A percentile compares a stretch with the other conserved stretches of the same genome.
phyloP scores from a whole-genome alignment of 768 basidiomycete genomes.

The Pulveroboletus sp. region DNA sequence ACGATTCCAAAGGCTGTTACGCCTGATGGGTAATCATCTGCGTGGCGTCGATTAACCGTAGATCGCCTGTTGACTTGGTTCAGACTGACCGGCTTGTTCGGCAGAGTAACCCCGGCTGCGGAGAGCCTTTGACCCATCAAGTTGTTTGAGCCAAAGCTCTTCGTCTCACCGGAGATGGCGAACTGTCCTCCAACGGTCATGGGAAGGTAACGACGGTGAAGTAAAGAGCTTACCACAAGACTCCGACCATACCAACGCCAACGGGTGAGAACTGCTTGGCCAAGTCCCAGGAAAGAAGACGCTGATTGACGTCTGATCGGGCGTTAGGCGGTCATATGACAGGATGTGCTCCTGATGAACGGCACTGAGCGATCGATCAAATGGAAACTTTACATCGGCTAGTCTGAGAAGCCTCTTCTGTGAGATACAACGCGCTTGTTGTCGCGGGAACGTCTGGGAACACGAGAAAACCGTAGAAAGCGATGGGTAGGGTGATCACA shows the following conservation, averaged over 20 bases:
- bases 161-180: slow-evolving; percentile 60
- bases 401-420: slow-evolving; percentile 41
- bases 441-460: slow-evolving; percentile 70
- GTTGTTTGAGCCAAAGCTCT: slow-evolving; percentile 66
- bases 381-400: not conserved
- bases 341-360: slow-evolving; percentile 47
- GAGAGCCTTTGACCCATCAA: slow-evolving; percentile 71
- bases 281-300: slow-evolving; percentile 44
- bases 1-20: slow-evolving; percentile 60
- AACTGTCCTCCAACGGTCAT: slow-evolving; percentile 37
- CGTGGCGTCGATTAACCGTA: slow-evolving; percentile 7
- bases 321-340: slow-evolving; percentile 44
- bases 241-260: slow-evolving; percentile 72
- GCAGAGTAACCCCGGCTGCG: slow-evolving; percentile 55
- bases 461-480: slow-evolving; percentile 63
- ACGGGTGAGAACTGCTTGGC: slow-evolving; percentile 44
- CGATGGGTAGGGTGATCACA: slow-evolving; percentile 67
- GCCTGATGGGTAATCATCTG: slow-evolving; percentile 58
- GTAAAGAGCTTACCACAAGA: slow-evolving; percentile 41
- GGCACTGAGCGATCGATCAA: not conserved
- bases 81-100: slow-evolving; percentile 49
- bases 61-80: not conserved
- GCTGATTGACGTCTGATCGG: slow-evolving; percentile 36
- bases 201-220: not conserved
- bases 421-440: slow-evolving; percentile 61